Conservation (phyloP, 108 stramenopile species). For the Skeletonema marinoi region DNA sequence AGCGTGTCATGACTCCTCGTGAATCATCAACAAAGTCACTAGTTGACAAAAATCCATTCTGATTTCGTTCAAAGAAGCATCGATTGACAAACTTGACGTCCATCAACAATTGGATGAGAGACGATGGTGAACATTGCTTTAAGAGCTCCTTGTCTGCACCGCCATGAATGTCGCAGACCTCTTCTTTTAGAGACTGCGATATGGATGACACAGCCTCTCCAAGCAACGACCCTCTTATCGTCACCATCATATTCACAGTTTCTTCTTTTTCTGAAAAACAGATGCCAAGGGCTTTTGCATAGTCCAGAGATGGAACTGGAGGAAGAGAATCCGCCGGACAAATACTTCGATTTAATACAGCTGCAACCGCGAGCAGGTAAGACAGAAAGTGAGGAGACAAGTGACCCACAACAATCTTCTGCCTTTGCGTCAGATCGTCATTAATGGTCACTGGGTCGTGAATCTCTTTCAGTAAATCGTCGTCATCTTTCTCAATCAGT, state of each 20-base stretch:
- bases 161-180: constrained; percentile 3
- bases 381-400: constrained; percentile 76
- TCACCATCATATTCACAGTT: constrained; percentile 68
- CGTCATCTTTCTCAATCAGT: constrained; percentile 41
- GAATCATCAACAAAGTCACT: constrained; percentile 21
- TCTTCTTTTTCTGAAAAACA: constrained; percentile 16
- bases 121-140: constrained; percentile 54
- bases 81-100: constrained; percentile 57
- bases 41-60: constrained; percentile 12
- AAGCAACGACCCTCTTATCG: constrained; percentile 65
- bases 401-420: constrained; percentile 47
- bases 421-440: constrained; percentile 10
- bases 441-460: constrained; percentile 12
- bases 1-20: constrained; percentile 21
- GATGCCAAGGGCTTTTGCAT: constrained; percentile 71
- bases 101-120: constrained; percentile 60
- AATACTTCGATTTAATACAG: constrained; percentile 72
- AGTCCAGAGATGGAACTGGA: constrained; percentile 73
- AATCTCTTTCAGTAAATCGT: constrained; percentile 30
- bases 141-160: constrained; percentile 18
- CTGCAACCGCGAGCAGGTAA: constrained; percentile 65
- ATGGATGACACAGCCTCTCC: constrained; percentile 49
- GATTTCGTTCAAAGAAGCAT: constrained; percentile 59
- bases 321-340: constrained; percentile 83
- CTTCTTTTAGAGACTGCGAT: constrained; percentile 25